Conservation (phyloP, 305 asterid genomes). For the Fraxinus latifolia region DNA sequence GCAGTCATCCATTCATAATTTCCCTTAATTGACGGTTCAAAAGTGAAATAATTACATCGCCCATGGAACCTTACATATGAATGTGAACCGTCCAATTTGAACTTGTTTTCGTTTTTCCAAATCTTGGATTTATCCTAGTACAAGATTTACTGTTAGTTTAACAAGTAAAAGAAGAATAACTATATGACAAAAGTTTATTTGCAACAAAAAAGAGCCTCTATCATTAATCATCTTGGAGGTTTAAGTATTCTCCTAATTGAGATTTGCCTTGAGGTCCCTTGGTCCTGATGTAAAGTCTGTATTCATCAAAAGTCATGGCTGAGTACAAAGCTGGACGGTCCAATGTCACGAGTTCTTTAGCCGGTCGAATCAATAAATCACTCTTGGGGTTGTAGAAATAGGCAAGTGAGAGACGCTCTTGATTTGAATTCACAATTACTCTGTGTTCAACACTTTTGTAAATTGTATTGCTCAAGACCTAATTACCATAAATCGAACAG, state of each 20-base stretch:
- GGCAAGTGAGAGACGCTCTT: slow-evolving; percentile 62
- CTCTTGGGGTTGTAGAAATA: slow-evolving; percentile 72
- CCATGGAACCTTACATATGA: background rate
- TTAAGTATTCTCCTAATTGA: slow-evolving; percentile 45
- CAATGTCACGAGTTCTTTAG: slow-evolving; percentile 45
- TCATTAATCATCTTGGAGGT: slow-evolving; percentile 12
- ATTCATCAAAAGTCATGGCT: slow-evolving; percentile 61
- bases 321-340: slow-evolving; percentile 53
- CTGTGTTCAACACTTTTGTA: slow-evolving; percentile 74
- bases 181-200: background rate
- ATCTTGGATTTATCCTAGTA: background rate
- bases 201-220: background rate
- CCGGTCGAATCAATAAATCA: slow-evolving; percentile 57
- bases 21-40: background rate
- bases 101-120: background rate
- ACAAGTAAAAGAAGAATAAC: background rate
- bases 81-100: background rate
- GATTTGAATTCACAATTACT: slow-evolving; percentile 61
- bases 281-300: slow-evolving; percentile 67
- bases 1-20: background rate
- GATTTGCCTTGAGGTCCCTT: slow-evolving; percentile 83
- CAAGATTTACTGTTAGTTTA: background rate
- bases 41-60: background rate
- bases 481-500: background rate
- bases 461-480: slow-evolving; percentile 68